A percentile compares a stretch with the other conserved stretches of the same genome.
Conservation (phyloP, 2,329 filamentous ascomycete genomes). For the Fusarium mundagurra region DNA sequence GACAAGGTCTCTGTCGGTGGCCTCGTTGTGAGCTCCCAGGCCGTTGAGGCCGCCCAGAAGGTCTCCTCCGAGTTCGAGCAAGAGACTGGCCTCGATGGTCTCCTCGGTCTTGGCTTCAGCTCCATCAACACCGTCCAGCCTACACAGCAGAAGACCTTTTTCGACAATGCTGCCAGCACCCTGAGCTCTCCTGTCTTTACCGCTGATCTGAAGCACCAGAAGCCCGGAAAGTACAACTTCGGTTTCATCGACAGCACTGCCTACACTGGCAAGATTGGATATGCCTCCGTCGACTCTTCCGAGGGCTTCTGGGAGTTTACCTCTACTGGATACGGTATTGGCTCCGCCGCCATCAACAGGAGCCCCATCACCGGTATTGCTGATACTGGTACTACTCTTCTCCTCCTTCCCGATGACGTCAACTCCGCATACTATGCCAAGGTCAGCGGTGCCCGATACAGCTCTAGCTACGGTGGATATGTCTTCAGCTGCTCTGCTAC, state of each 20-base stretch:
- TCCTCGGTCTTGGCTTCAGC: constrained; percentile 57
- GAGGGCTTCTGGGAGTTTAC: constrained; percentile 73
- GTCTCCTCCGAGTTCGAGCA: constrained; percentile 53
- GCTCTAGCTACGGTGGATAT: constrained; percentile 54
- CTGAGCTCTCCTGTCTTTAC: constrained; percentile 65
- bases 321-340: constrained; percentile 33
- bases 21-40: constrained; percentile 52
- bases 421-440: constrained; percentile 60
- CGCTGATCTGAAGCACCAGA: constrained; percentile 68
- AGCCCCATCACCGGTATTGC: constrained; percentile 55
- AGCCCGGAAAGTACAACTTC: constrained; percentile 75
- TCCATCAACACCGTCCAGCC: constrained; percentile 55
- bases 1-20: constrained; percentile 56
- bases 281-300: constrained; percentile 67
- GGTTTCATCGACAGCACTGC: constrained; percentile 73
- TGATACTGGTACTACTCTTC: constrained; percentile 71
- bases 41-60: constrained; percentile 54
- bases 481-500: constrained; percentile 57
- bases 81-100: constrained; percentile 51
- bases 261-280: constrained; percentile 70
- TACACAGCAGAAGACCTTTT: constrained; percentile 54
- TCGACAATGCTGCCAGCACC: constrained; percentile 45
- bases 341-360: constrained; percentile 44
- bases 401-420: constrained; percentile 66
- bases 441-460: constrained; percentile 55